phyloP scores from a whole-genome alignment of 768 basidiomycete species.

The Trametes meyenii region DNA sequence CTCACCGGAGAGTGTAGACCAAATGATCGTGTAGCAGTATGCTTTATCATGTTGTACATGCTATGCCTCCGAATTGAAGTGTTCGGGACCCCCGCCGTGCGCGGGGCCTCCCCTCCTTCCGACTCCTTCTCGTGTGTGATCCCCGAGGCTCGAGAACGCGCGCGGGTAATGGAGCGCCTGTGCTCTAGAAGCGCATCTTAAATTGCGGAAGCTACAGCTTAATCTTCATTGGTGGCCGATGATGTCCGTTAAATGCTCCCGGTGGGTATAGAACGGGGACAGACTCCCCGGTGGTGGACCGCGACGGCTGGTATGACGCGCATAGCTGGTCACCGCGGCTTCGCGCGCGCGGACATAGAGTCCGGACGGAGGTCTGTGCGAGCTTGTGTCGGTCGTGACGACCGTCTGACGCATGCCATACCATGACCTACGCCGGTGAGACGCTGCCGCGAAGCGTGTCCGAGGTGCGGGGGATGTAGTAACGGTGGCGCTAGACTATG shows the following conservation, averaged over 20 bases:
- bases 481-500: neutral
- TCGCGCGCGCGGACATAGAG: neutral
- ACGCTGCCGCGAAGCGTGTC: conserved; percentile 4
- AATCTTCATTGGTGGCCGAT: no score
- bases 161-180: neutral
- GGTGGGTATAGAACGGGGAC: no score
- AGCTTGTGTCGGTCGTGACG: neutral
- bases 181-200: neutral
- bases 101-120: neutral
- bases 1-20: conserved; percentile 8
- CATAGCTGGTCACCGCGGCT: no score
- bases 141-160: neutral
- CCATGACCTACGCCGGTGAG: neutral
- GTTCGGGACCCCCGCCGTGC: neutral
- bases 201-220: neutral
- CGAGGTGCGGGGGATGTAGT: neutral
- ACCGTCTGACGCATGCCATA: neutral
- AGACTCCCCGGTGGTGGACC: no score
- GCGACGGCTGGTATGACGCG: no score
- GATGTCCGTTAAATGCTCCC: no score
- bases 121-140: neutral
- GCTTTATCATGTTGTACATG: conserved; percentile 6
- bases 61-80: conserved; percentile 9
- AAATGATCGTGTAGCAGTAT: conserved; percentile 18
- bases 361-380: no score